These are phyloP conservation scores for Umbellularia californica DNA, from an alignment of 164 flowering plant genomes.

Conservation along the genomic window DNA sequence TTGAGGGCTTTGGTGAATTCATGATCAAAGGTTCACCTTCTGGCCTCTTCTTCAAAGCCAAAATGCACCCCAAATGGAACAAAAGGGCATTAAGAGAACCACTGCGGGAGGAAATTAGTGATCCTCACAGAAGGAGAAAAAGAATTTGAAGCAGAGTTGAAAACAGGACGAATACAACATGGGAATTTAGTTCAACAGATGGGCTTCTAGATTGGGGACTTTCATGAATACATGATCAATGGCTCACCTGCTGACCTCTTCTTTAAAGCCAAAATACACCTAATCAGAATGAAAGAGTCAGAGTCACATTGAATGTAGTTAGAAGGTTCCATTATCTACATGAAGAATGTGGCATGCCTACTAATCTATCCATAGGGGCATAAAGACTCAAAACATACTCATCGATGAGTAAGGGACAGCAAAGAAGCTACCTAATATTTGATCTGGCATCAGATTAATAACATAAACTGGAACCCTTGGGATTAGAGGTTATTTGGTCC, in stretches of 20 bases:
- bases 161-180: slow-evolving; percentile 23
- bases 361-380: slow-evolving; percentile 21
- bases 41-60: slow-evolving; percentile 11
- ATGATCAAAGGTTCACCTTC: slow-evolving; percentile 25
- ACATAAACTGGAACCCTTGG: slow-evolving; percentile 27
- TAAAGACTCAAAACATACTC: slow-evolving; percentile 26
- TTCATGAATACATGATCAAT: slow-evolving; percentile 25
- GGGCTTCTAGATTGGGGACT: slow-evolving; percentile 15
- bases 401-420: slow-evolving; percentile 13
- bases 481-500: slow-evolving; percentile 27
- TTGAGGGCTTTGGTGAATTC: slow-evolving; percentile 18
- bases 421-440: slow-evolving; percentile 14
- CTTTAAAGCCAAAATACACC: slow-evolving; percentile 8
- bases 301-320: slow-evolving; percentile 17
- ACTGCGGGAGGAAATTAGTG: slow-evolving; percentile 19
- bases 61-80: not conserved
- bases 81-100: not conserved
- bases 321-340: slow-evolving; percentile 23
- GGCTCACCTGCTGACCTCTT: slow-evolving; percentile 22
- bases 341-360: slow-evolving; percentile 26
- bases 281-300: slow-evolving; percentile 19
- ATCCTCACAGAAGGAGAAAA: slow-evolving; percentile 16
- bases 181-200: slow-evolving; percentile 19
- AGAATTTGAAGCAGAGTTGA: slow-evolving; percentile 22
- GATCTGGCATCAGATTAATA: slow-evolving; percentile 18